Evolutionary conservation across 495 filamentous ascomycete species (phyloP).

Genomic region (Hypoxylon fuscum): DNA sequence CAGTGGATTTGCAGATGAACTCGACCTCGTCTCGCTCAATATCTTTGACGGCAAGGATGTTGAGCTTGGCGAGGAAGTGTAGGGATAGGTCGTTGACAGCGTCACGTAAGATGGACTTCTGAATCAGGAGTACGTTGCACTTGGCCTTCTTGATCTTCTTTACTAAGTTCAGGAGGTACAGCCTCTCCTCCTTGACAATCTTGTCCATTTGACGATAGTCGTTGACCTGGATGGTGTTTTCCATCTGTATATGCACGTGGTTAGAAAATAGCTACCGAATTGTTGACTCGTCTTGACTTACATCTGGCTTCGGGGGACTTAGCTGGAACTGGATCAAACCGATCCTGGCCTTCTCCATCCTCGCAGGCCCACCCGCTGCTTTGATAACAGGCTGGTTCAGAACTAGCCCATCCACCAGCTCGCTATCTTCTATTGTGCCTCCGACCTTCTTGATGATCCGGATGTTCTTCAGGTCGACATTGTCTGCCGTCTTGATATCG

Average conservation of each 20-base stretch:
- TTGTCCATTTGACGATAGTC: conserved; percentile 99
- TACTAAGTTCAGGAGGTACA: conserved; percentile 96
- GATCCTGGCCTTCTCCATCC: conserved; percentile 97
- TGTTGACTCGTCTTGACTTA: conserved; percentile 53
- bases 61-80: conserved; percentile 96
- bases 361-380: conserved; percentile 86
- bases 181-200: conserved; percentile 98
- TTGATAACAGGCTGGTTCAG: conserved; percentile 93
- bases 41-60: conserved; percentile 95
- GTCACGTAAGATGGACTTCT: conserved; percentile 97
- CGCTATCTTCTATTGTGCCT: conserved; percentile 97
- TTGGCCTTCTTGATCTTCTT: conserved; percentile 99
- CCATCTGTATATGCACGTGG: conserved; percentile 76
- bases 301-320: conserved; percentile 96
- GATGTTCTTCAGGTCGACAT: conserved; percentile 95
- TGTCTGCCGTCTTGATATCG: conserved; percentile 92
- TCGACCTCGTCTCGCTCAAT: conserved; percentile 98
- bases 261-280: conserved; percentile 24
- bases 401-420: conserved; percentile 95
- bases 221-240: conserved; percentile 98
- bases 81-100: conserved; percentile 96
- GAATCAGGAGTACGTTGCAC: conserved; percentile 97
- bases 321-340: conserved; percentile 98
- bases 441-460: conserved; percentile 97
- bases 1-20: conserved; percentile 97